Base-by-base conservation (phyloP, 169 alveolate species). In the Plasmodium malariae region DNA sequence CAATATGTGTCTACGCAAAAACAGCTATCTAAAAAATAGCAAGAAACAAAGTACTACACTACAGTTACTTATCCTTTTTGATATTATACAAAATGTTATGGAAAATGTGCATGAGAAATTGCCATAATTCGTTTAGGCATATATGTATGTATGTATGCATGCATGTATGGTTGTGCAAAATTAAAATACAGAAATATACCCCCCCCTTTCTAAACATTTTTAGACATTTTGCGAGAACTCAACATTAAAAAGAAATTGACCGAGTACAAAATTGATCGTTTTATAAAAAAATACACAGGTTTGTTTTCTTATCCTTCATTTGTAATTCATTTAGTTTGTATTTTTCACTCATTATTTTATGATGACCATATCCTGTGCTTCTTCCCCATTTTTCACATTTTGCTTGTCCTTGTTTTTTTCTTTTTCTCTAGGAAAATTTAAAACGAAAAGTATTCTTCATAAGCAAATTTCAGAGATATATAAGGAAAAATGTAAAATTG, bases 281-380 rank as follows among this genome's bases (percentile, higher is more conserved):
- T 76, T 76, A 30, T 76, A 12, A 60, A 51, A 65, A 76, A 76
- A 51, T 76, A 76, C 43, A 76, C 88, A 45, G 88, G 88, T 76
- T 55, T 21, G 36, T 28, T 40, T 19, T 11, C 0, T 32, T 26
- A 69, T 49, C 55, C 11, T 14, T 45, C 12, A 45, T 45, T 45
- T 45, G 55, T 45, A 1, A 45, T 45, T n/a, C n/a, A 45, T 45
- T 45, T 12, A 0, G 55, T 45, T 45, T n/a, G n/a, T n/a, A n/a
- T 30, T 65, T 62, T 70, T 5, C 7, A n/a, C 17, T 17, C 30
- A 60, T 21, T 6, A 11, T 62, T 54, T 9, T 43, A 32, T 26
- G 45, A 30, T 37, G 30, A 28, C 30, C 19, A 55, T 55, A n/a
- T n/a, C 6, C 14, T 55, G 19, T 32, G 55, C 30, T 49, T 21